Evolutionary conservation across 768 basidiomycete species (phyloP), one percentile per base, ranked within the genome.

Genomic region (Sutorius australiensis): DNA sequence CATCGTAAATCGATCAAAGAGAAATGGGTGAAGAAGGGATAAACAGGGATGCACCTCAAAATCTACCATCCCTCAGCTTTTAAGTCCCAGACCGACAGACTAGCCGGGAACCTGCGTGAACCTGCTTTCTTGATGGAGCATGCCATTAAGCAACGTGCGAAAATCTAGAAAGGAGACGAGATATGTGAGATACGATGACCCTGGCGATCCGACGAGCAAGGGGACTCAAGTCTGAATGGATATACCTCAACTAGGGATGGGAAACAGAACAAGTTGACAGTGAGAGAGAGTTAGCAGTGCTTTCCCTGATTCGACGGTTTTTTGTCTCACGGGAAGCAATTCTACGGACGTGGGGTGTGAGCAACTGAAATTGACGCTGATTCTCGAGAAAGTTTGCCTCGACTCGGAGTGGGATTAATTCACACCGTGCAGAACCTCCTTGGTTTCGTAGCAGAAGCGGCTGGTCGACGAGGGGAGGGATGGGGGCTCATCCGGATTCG

Each of bases 251-350:
- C 46, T 55, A 57, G 30, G 50, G n/a, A 50, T 46, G 57, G 49
- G 50, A 51, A 47, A 32, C 17, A 31, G 3, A 34, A 40, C 24
- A 4, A 24, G 33, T 19, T 6, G 31, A 33, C 21, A 46, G 32
- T n/a, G 16, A 32, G 37, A 14, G 30, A n/a, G 38, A 27, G 27
- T 6, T 13, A 7, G 17, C 6, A 12, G 12, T 6, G 7, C 38
- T 46, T 14, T 19, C 31, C 53, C 33, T 37, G 16, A 48, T 54
- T 46, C 28, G 43, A 34, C 32, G 47, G 28, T 55, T 57, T 55
- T 57, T 55, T 14, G 33, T 57, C 56, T 41, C 53, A 57, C 53
- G 50, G 30, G 56, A 57, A 50, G 52, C 38, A 31, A 32, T 11
- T 34, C 31, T n/a, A 39, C 31, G 17, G 42, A 43, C 30, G 16